Evolutionary conservation across 2,329 filamentous ascomycete genomes (phyloP).

Genomic region (Penicillium sp.): DNA sequence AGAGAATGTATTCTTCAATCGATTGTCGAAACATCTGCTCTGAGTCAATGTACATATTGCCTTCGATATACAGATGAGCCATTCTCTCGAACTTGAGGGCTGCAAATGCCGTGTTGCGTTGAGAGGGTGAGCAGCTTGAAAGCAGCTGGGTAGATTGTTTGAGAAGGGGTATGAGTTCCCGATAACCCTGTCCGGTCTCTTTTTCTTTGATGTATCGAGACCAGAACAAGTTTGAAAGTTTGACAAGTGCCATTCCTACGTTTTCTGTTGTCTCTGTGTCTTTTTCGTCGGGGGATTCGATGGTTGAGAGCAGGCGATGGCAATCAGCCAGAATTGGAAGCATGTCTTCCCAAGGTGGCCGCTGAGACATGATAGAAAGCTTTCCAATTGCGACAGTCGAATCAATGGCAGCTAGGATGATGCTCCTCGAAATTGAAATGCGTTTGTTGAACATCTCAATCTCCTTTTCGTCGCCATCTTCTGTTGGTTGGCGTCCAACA

Average conservation of each 20-base stretch:
- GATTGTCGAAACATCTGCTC: conserved; percentile 40
- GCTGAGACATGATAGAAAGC: conserved; percentile 36
- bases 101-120: conserved; percentile 40
- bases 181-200: conserved; percentile 33
- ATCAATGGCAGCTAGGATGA: conserved; percentile 42
- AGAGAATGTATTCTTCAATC: conserved; percentile 41
- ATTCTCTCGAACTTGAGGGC: conserved; percentile 47
- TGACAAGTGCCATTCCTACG: conserved; percentile 34
- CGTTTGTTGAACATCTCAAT: conserved; percentile 33
- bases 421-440: conserved; percentile 33
- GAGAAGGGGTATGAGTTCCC: conserved; percentile 39
- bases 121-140: conserved; percentile 30
- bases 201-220: conserved; percentile 46
- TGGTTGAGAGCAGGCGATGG: conserved; percentile 34
- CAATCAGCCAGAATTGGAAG: conserved; percentile 38
- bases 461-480: conserved; percentile 30
- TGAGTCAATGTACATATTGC: conserved; percentile 36
- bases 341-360: conserved; percentile 39
- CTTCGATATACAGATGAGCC: conserved; percentile 41
- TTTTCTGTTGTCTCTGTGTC: conserved; percentile 20
- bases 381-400: conserved; percentile 42
- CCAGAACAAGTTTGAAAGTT: conserved; percentile 49
- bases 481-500: conserved; percentile 33
- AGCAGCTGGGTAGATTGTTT: conserved; percentile 43
- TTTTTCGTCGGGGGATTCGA: conserved; percentile 21